A percentile compares a stretch with the other conserved stretches of the same genome.
phyloP scores from a whole-genome alignment of 2,329 filamentous ascomycete genomes.

The Allantophomopsis cytisporea region DNA sequence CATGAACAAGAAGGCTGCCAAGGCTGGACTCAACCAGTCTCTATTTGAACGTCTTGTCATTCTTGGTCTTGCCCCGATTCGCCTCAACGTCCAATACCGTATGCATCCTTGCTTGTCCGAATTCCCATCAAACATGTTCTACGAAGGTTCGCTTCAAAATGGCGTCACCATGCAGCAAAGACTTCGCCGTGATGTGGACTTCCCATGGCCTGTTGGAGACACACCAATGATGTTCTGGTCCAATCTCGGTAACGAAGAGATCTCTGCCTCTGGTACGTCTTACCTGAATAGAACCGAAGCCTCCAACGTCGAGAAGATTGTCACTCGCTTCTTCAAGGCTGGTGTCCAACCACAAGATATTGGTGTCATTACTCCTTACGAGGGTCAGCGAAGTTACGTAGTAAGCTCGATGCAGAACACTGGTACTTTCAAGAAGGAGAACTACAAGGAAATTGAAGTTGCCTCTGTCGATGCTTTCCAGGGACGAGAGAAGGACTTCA shows the following conservation, averaged over 20 bases:
- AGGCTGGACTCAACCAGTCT: constrained; percentile 95
- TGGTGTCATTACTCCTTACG: constrained; percentile 96
- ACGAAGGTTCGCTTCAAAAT: constrained; percentile 93
- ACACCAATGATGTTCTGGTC: constrained; percentile 99
- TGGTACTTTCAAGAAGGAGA: constrained; percentile 94
- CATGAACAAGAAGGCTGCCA: constrained; percentile 99
- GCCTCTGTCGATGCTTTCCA: constrained; percentile 98
- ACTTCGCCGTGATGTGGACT: constrained; percentile 85
- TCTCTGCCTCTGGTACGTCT: constrained; percentile 92
- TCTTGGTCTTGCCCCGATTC: constrained; percentile 79
- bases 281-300: constrained; percentile 97
- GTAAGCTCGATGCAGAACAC: constrained; percentile 99
- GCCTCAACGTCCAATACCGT: constrained; percentile 92
- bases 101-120: constrained; percentile 98
- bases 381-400: constrained; percentile 95
- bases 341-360: constrained; percentile 90
- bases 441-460: constrained; percentile 97
- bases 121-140: constrained; percentile 99
- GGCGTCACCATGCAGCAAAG: constrained; percentile 85
- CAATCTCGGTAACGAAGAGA: constrained; percentile 94
- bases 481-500: constrained; percentile 97
- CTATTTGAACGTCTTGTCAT: constrained; percentile 93
- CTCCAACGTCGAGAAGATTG: constrained; percentile 95
- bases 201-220: constrained; percentile 90
- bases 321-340: constrained; percentile 97